Evolutionary conservation across 352 stramenopile genomes (phyloP), one percentile per base, ranked within the genome.

Genomic region (Globisporangium middletonii): DNA sequence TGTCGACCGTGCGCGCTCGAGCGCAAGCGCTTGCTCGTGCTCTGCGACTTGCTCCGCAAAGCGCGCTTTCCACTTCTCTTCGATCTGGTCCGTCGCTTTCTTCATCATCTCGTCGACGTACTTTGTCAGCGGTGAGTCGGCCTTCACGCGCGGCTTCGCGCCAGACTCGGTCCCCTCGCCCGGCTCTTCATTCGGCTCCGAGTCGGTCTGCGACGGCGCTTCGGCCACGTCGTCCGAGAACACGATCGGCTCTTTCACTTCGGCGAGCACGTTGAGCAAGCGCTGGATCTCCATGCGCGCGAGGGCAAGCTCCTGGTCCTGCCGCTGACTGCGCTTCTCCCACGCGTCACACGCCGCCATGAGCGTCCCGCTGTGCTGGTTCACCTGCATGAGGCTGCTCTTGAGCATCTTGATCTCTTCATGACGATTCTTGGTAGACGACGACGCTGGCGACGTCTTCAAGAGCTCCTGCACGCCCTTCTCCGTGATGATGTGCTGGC

Each of bases 21-120:
- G 72, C 11, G 75, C 67, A 35, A 92, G 54, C 6, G 79, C 79
- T 37, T 82, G 75, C 44, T 90, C 80, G 30, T 89, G 77, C 27
- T 92, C 83, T 1, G 65, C 73, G 13, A 84, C 55, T 53, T 89
- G 78, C 42, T 89, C 77, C 0, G 79, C 73, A 57, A 92, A 90
- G 11, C 83, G 75, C 27, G 68, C 68, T 55, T 85, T 89, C 83
- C 83, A 92, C 55, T 90, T 92, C 28, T 88, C 75, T 57, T 92
- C 80, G 45, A 92, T 92, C 53, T 88, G 79, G 43, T 92, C 78
- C 1, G 83, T 90, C 3, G 83, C 83, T 41, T 84, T 83, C 44
- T 87, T 79, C 43, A 92, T 58, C 50, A 90, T 86, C 38, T 79
- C 69, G 28, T 81, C 79, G 48, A 92, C 79, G 58, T 86, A 89